Conservation (phyloP, 192 early-diverging fungal species). For the Funneliformis mosseae region DNA sequence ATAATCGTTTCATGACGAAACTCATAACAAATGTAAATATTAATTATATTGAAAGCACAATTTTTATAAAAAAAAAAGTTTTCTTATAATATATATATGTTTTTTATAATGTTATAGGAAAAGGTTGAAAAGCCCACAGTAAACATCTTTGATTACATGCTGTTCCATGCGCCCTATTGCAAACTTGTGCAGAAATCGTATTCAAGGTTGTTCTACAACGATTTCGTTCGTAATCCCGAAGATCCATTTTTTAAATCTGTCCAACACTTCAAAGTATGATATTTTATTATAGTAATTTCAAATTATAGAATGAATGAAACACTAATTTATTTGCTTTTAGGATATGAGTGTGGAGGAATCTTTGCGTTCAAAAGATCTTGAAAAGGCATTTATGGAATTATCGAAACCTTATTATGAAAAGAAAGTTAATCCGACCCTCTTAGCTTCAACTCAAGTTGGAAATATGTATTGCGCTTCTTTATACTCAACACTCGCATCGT, state of each 20-base stretch:
- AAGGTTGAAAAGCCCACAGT: constrained; percentile 37
- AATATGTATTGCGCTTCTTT: constrained; percentile 84
- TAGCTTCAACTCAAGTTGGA: constrained; percentile 87
- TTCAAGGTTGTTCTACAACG: constrained; percentile 90
- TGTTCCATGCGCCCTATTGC: constrained; percentile 97
- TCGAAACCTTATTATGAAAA: constrained; percentile 73
- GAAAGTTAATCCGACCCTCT: constrained; percentile 79
- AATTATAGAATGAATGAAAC: constrained; percentile 29
- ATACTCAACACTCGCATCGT: constrained; percentile 71
- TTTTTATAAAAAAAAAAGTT: no score
- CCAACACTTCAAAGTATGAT: constrained; percentile 48
- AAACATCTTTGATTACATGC: constrained; percentile 74
- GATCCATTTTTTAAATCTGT: constrained; percentile 57
- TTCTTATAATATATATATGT: neutral
- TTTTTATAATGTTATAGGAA: constrained; percentile 14
- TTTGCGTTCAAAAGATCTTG: constrained; percentile 84
- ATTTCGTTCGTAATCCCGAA: constrained; percentile 81
- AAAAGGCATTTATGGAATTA: constrained; percentile 86
- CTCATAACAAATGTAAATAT: constrained; percentile 44
- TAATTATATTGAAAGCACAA: no score
- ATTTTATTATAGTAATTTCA: constrained; percentile 23
- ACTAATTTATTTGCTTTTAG: constrained; percentile 28
- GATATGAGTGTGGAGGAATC: constrained; percentile 69
- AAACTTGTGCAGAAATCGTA: constrained; percentile 97
- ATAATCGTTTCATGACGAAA: constrained; percentile 81